Base-by-base conservation (phyloP, 495 filamentous ascomycete genomes). In the Podospora fimiseda region DNA sequence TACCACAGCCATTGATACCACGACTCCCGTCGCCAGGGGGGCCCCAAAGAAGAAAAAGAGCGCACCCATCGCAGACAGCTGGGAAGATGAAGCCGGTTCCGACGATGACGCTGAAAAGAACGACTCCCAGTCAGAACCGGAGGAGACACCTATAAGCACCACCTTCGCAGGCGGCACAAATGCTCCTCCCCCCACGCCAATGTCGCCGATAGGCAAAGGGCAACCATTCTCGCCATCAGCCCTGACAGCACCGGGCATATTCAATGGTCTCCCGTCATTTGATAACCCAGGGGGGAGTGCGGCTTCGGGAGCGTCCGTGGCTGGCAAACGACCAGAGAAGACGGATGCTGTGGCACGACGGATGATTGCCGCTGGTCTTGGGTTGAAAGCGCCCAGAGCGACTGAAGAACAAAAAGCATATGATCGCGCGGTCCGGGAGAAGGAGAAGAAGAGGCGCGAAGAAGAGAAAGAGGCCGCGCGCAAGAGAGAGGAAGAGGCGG, bases 381-480 rank as follows among this genome's bases (percentile, higher is more conserved):
- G 93, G 3, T 80, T 97, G 38, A 80, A 81, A 53, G 81, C 88
- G 30, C 88, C 87, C 23, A 86, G 81, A 74, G 77, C 79, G 63
- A 96, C 87, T 9, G 89, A 95, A 62, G 92, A 96, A 71, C 85
- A 95, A 75, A 74, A 76, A 52, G 86, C 87, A 56, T 98, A 95
- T 66, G 93, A 98, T 62, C 76, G 77, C 48, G 84, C 88, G 9
- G 70, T 91, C 44, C 85, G 85, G 64, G 88, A 94, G 70, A 88
- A 89, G 72, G 91, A 96, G 76, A 81, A 80, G 51, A 89, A 83
- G 74, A 76, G 80, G 60, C 70, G 84, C 53, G 87, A 95, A 60
- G 75, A 76, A 55, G 89, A 89, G 68, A 81, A 77, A 59, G 85
- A 86, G 58, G 81, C 74, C 56, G 75, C 78, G 65, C 79, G 72